Conservation (phyloP, 345 rosid species). For the Populus simonii region DNA sequence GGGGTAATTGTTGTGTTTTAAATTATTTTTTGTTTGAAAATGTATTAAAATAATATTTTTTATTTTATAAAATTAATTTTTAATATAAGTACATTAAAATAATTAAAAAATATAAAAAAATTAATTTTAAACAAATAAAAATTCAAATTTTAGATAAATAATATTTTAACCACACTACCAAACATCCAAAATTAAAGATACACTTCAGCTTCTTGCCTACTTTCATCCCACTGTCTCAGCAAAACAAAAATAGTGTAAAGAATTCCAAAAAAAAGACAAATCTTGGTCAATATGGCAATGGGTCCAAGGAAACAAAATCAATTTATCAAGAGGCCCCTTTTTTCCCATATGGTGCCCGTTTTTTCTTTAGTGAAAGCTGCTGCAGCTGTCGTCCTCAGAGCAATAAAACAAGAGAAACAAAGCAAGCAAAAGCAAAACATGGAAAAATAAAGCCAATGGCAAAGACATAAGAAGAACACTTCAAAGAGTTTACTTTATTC, state of each 20-base stretch:
- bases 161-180: no score
- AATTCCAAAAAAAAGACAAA: background rate
- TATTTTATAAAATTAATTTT: no score
- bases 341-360: conserved; percentile 2
- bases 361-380: conserved; percentile 1
- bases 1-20: no score
- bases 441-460: background rate
- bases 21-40: no score
- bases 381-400: background rate
- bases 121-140: no score
- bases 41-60: no score
- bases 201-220: background rate
- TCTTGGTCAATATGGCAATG: conserved; percentile 13
- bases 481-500: conserved; percentile 25
- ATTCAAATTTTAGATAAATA: no score
- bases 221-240: background rate
- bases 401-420: background rate
- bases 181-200: background rate
- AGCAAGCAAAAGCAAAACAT: background rate
- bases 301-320: background rate
- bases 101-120: no score
- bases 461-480: conserved; percentile 25
- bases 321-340: background rate
- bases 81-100: no score
- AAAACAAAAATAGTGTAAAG: background rate